Conservation (phyloP, 2,329 filamentous ascomycete genomes). For the Neofusicoccum sp. region DNA sequence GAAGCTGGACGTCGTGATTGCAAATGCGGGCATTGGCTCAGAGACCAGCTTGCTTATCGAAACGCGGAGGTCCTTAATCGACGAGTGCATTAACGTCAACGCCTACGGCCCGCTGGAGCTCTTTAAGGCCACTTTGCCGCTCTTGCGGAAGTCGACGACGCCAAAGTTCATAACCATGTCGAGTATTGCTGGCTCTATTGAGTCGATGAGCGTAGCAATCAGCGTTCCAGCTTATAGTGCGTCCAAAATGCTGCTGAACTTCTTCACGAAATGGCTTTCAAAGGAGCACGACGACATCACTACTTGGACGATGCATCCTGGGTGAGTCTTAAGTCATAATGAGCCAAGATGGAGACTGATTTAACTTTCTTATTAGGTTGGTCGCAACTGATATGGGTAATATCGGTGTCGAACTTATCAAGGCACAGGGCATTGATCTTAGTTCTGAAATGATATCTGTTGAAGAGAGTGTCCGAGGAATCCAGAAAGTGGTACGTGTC, state of each 20-base stretch:
- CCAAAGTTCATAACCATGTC: slow-evolving; percentile 23
- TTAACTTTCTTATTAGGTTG: neutral
- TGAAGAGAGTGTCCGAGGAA: neutral
- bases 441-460: neutral
- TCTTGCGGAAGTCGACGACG: slow-evolving; percentile 19
- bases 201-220: slow-evolving; percentile 17
- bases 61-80: slow-evolving; percentile 16
- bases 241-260: slow-evolving; percentile 24
- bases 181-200: slow-evolving; percentile 20
- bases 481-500: neutral
- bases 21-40: slow-evolving; percentile 37
- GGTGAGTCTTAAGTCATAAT: too few relatives aligned
- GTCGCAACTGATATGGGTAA: neutral
- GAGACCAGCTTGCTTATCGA: neutral
- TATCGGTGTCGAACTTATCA: neutral
- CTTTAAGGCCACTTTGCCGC: slow-evolving; percentile 19
- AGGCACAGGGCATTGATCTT: neutral
- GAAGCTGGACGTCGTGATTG: slow-evolving; percentile 38
- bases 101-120: slow-evolving; percentile 24
- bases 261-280: slow-evolving; percentile 23
- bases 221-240: slow-evolving; percentile 22
- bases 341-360: neutral
- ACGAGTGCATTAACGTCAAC: slow-evolving; percentile 22
- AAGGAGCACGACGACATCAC: slow-evolving; percentile 22
- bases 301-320: slow-evolving; percentile 22